A percentile compares a stretch with the other conserved stretches of the same genome.
These are phyloP conservation scores for Geoglossum cookeanum DNA, from an alignment of 2,329 filamentous ascomycete species.

Conservation along the genomic window DNA sequence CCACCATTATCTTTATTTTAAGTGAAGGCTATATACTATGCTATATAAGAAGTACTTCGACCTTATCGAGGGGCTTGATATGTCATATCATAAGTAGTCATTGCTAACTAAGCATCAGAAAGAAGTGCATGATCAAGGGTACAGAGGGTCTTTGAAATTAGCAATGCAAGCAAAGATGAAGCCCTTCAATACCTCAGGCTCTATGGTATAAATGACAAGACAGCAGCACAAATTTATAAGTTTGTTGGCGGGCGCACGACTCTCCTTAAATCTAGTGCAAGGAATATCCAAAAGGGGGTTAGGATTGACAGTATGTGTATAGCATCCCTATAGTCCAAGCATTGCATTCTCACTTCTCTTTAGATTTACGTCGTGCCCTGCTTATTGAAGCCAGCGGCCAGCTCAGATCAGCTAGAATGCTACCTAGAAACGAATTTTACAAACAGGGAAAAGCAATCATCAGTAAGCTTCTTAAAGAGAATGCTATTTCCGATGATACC, in stretches of 20 bases:
- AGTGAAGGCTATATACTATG: background rate
- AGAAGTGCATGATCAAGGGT: background rate
- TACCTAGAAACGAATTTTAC: background rate
- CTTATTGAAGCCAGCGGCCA: background rate
- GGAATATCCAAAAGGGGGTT: background rate
- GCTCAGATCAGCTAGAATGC: background rate
- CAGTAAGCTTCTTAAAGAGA: background rate
- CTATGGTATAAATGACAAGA: background rate
- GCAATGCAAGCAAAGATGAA: background rate
- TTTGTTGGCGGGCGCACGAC: background rate
- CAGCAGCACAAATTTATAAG: background rate
- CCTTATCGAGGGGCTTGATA: background rate
- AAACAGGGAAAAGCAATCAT: background rate
- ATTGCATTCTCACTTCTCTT: background rate
- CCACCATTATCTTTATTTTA: background rate
- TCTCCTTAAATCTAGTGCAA: background rate
- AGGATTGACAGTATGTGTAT: background rate
- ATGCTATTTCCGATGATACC: background rate
- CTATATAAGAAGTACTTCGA: background rate
- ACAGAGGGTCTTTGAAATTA: background rate
- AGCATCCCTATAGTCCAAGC: background rate
- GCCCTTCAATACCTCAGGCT: background rate
- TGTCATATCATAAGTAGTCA: background rate
- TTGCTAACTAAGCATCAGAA: background rate
- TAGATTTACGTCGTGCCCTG: background rate